Base-by-base conservation (phyloP, 352 stramenopile genomes). In the Peronosclerospora sorghi region DNA sequence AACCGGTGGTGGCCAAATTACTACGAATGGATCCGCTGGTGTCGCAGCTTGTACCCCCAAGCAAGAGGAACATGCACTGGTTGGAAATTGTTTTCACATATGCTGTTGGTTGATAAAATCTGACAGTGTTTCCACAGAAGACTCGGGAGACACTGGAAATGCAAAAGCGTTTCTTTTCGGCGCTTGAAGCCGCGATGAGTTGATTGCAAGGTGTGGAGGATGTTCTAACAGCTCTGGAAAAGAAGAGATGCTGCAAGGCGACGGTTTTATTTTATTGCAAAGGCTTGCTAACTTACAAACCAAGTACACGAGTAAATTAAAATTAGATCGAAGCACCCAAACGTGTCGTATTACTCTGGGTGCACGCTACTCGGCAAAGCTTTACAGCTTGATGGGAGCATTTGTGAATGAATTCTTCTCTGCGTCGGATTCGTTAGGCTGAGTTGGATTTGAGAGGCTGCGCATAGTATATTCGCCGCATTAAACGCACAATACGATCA, bases 121-220 rank as follows among this genome's bases (percentile, higher is more conserved):
- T 42, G 1, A 48, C 35, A 14, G 18, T 38, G 13, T 42, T 48
- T 44, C 19, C 44, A 45, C 48, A 86, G 71, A 68, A 63, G 27
- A 47, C 65, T 21, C 57, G 57, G 4, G 58, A 84, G 42, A 55
- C 56, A 21, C 62, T 67, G n/a, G 54, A 67, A 44, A 62, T 78
- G 50, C 74, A 87, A 46, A 59, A 82, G 19, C 40, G 68, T 27
- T 87, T 87, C 50, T 87, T 87, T 50, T 38, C 51, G 12, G 62
- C 67, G 10, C 62, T 86, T 10, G 69, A 83, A 34, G 40, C 56
- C 14, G 58, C 71, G 29, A 65, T 79, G 27, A 59, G 54, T 14
- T 72, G 30, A 54, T 41, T 35, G 32, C 29, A 5, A 45, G 12
- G 2, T 41, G 1, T 24, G 32, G 15, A 38, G n/a, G 14, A 18